Evolutionary conservation across 805 yeast genomes (phyloP).

Genomic region (Cyberlindnera samutprakarnensis): DNA sequence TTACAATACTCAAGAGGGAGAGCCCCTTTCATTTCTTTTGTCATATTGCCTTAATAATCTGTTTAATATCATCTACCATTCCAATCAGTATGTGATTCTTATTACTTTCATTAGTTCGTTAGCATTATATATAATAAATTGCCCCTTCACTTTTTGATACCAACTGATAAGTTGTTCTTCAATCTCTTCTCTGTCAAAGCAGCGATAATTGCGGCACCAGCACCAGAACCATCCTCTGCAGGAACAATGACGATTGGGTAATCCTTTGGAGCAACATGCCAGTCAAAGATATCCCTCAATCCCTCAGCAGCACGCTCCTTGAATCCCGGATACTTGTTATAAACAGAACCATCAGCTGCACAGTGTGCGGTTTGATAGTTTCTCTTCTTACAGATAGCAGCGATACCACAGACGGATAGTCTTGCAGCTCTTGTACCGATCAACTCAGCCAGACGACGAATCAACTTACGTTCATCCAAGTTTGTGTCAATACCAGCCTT

Average conservation of each 20-base stretch:
- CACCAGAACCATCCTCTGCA: constrained; percentile 98
- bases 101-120: no score
- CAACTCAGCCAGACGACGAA: constrained; percentile 76
- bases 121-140: no score
- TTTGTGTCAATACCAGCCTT: constrained; percentile 61
- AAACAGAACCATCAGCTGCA: constrained; percentile 97
- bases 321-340: constrained; percentile 89
- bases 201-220: constrained; percentile 97
- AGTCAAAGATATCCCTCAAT: constrained; percentile 80
- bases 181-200: constrained; percentile 84
- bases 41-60: no score
- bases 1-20: no score
- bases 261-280: constrained; percentile 42
- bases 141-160: constrained; percentile 29
- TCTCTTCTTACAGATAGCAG: constrained; percentile 87
- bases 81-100: no score
- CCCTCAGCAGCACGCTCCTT: constrained; percentile 83
- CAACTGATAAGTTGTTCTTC: constrained; percentile 62
- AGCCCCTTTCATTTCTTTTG: no score
- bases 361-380: constrained; percentile 70
- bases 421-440: constrained; percentile 92
- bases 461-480: constrained; percentile 68
- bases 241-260: constrained; percentile 83
- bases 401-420: constrained; percentile 89
- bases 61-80: no score